phyloP scores from a whole-genome alignment of 257 asterid species.

The Nicotiana tabacum region DNA sequence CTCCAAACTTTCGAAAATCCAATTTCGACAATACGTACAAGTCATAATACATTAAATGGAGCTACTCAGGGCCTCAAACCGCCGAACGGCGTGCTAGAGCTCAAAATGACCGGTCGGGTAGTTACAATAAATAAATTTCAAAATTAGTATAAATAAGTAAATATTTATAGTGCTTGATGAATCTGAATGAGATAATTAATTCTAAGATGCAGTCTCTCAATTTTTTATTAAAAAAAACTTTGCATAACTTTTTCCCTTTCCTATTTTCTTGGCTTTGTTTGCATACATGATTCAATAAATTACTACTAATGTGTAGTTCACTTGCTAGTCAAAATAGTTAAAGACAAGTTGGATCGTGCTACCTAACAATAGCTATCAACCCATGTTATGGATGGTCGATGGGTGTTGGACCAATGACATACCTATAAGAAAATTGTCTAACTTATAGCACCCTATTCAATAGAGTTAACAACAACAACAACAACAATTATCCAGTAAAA shows the following conservation, averaged over 20 bases:
- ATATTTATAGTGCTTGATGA: not conserved
- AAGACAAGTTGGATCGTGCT: not conserved
- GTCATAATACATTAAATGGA: too few species aligned
- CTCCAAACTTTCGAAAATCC: too few species aligned
- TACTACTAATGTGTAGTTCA: not conserved
- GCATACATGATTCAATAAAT: too few species aligned
- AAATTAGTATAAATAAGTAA: too few species aligned
- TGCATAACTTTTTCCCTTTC: not conserved
- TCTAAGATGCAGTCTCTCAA: not conserved
- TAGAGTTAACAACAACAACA: too few species aligned
- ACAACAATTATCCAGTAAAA: too few species aligned
- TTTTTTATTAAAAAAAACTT: not conserved
- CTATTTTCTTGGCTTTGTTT: too few species aligned
- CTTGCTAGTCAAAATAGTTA: not conserved
- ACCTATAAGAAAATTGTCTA: not conserved
- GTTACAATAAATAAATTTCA: too few species aligned
- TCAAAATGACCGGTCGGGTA: too few species aligned
- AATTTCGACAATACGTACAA: too few species aligned
- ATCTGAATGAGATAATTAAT: not conserved
- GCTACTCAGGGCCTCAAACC: too few species aligned
- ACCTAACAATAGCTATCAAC: not conserved
- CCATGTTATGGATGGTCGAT: not conserved
- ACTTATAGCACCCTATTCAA: not conserved
- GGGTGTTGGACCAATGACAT: not conserved
- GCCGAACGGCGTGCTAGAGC: too few species aligned